Percentiles rank a stretch among this genome's conserved stretches.
Conservation (phyloP, 1,284 basidiomycete species). For the Pseudozyma flocculosa region DNA sequence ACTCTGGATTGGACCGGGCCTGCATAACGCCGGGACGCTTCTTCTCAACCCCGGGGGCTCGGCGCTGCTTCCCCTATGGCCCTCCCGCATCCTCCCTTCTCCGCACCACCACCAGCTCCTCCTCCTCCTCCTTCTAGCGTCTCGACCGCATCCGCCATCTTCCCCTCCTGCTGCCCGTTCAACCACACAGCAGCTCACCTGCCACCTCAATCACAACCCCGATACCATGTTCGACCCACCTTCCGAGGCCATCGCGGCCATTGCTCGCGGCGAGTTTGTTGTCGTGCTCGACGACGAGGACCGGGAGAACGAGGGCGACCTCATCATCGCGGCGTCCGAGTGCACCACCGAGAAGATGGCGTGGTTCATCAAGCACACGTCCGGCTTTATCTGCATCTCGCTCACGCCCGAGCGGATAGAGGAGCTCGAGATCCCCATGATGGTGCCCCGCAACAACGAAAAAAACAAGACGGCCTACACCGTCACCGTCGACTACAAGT, state of each 20-base stretch:
- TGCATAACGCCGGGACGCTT: too few relatives aligned
- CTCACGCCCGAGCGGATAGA: constrained; percentile 75
- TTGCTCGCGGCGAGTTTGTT: constrained; percentile 48
- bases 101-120: too few relatives aligned
- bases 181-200: too few relatives aligned
- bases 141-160: too few relatives aligned
- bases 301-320: constrained; percentile 57
- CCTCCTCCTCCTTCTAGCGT: too few relatives aligned
- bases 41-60: too few relatives aligned
- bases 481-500: constrained; percentile 88
- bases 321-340: constrained; percentile 49
- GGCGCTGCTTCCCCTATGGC: too few relatives aligned
- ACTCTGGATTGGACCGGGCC: too few relatives aligned
- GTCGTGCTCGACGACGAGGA: constrained; percentile 56
- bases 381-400: constrained; percentile 88
- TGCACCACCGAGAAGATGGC: constrained; percentile 95
- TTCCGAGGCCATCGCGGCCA: constrained; percentile 39
- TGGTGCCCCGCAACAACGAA: constrained; percentile 88
- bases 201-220: too few relatives aligned
- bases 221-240: constrained; percentile 54
- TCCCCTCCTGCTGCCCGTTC: too few relatives aligned
- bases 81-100: too few relatives aligned
- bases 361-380: constrained; percentile 89
- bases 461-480: constrained; percentile 93
- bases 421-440: constrained; percentile 85